Base-by-base conservation (phyloP, 1,284 basidiomycete genomes). In the Leccinum solheimii region DNA sequence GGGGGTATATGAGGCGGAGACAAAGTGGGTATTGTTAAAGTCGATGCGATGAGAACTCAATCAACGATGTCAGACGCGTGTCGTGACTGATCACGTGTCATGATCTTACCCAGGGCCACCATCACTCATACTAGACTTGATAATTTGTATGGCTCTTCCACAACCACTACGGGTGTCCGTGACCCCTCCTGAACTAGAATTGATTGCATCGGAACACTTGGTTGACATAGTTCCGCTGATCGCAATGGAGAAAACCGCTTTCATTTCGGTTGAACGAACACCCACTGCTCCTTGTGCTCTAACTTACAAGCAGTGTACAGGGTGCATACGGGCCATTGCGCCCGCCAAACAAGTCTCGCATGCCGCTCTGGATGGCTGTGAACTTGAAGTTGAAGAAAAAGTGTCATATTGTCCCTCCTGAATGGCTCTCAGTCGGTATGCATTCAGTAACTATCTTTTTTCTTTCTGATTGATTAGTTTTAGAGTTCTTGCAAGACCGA, bases 351-450 rank as follows among this genome's bases (percentile, higher is more conserved):
- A 91, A 91, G 73, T 82, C 89, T 23, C 82, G 83, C 62, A 86
- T 98, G 10, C 97, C 97, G 0, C 81, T 98, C 5, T 99, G 97
- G 97, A 90, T 99, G 77, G 97, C 95, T 0, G 79, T 93, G 6
- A 94, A 97, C 68, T 80, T 99, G 59, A 98, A 98, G 76, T 77
- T 90, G 67, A 97, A 97, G 80, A 90, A 92, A 69, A 97, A 97
- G 75, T 98, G 97, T 66, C 86, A 93, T 66, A 92, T 99, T 51
- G 83, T 98, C 5, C 83, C 94, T 0, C 97, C 97, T 2, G 81
- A 85, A 27, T 99, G 97, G 97, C 80, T 99, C 32, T 86, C 81
- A 59, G 84, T 92, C 55, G 95, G 96, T 95, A 49, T 51, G 61
- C 55, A 23, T 57, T 14, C 13, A 11, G 13, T 26, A 8, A 21